A percentile compares a stretch with the other conserved stretches of the same genome.
These are phyloP conservation scores for Bondarzewia mesenterica DNA, from an alignment of 1,284 basidiomycete species.

Conservation along the genomic window DNA sequence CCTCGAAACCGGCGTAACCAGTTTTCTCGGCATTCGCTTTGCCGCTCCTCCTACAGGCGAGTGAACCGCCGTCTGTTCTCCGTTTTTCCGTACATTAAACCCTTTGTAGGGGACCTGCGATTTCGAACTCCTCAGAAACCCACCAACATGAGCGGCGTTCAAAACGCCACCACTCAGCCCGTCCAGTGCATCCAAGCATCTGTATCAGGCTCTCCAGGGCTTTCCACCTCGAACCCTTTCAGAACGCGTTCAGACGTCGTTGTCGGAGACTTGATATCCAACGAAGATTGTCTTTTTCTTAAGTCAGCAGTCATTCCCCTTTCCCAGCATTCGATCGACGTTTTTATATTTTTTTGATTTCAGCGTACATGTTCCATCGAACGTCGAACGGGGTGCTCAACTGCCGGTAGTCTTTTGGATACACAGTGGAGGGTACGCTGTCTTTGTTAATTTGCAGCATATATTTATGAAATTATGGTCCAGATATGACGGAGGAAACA, in stretches of 20 bases:
- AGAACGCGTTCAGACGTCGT: not conserved
- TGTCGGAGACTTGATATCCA: not conserved
- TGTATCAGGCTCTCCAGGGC: too few relatives aligned
- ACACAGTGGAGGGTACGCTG: constrained; percentile 27
- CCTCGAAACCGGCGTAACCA: too few relatives aligned
- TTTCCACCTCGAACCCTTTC: not conserved
- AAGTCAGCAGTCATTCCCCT: constrained; percentile 20
- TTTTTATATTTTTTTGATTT: not conserved
- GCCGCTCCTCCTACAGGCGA: too few relatives aligned
- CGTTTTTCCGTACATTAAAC: too few relatives aligned
- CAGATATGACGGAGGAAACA: constrained; percentile 6
- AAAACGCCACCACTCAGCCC: not conserved
- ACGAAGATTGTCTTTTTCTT: constrained; percentile 35
- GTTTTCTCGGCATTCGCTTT: too few relatives aligned
- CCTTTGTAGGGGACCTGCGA: not conserved
- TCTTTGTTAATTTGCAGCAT: not conserved
- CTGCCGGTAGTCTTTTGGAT: constrained; percentile 36
- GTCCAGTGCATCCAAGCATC: constrained; percentile 1
- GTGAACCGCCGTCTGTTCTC: too few relatives aligned
- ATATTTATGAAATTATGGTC: not conserved
- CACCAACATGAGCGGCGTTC: not conserved
- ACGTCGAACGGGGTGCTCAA: not conserved
- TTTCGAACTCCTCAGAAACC: not conserved
- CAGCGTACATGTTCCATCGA: constrained; percentile 2
- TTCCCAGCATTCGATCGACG: not conserved